Evolutionary conservation across 208 protist genomes (phyloP), one percentile per base, ranked within the genome.

Genomic region (Herpetomonas muscarum): DNA sequence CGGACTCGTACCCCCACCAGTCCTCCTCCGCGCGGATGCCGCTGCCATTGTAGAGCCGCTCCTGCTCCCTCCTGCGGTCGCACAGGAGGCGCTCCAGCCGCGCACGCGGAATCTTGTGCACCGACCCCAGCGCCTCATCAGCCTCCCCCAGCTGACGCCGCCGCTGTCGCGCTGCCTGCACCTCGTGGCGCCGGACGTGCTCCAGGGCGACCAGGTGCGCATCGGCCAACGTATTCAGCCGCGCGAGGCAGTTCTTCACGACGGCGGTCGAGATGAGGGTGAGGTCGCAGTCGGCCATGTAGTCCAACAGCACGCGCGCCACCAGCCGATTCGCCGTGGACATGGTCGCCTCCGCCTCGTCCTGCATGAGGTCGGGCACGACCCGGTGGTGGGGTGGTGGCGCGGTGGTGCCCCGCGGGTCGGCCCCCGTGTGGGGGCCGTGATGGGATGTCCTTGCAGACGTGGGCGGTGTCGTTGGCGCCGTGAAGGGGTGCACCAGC

Each of bases 241-340:
- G 72, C 29, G 66, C 25, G 32, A 92, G 51, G 28, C 74, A 67
- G 42, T 73, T 65, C 47, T 82, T 72, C 15, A 80, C 31, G n/a
- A 92, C 61, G 25, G 73, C 61, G 29, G 76, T 78, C 2, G 81
- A 64, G 32, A 78, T 62, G 13, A 65, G 61, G 30, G 64, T 53
- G 10, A 86, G 45, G 54, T 83, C 64, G 25, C 70, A 67, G 47
- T 64, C 61, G 44, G 70, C 30, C 31, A 87, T 64, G 50, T 81
- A 83, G 10, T 74, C 76, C 51, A 89, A 28, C 37, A 92, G 56
- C 12, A 82, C 70, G 25, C 68, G 64, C 25, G 68, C 74, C 22
- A 92, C 66, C 26, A 70, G 61, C 29, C 74, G 64, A 58, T 80
- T 89, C 34, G 83, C 71, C 15, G 75, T 76, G 2, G 70, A 61